Evolutionary conservation across 2,329 filamentous ascomycete genomes (phyloP), one percentile per base, ranked within the genome.

Genomic region (Diaporthe eres): DNA sequence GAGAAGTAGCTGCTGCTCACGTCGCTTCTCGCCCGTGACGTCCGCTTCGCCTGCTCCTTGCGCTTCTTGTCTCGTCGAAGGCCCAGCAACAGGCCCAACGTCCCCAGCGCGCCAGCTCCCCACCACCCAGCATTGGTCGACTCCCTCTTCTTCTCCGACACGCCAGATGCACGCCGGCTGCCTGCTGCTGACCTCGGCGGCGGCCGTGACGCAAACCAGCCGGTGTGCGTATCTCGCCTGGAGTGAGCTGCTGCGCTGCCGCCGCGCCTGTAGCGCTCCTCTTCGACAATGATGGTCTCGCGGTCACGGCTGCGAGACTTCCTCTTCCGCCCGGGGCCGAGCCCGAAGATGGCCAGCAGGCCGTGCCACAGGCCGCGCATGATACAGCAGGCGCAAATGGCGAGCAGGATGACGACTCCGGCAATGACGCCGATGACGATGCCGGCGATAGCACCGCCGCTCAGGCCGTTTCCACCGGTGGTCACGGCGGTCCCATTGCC

Each of bases 351-450:
- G 67, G 89, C 90, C 68, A 91, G 82, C 55, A 92, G 80, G 44
- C 86, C 88, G 77, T 90, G 87, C 88, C 91, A 93, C 58, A 92
- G 85, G 19, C 90, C 90, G 78, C 89, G 88, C 75, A 89, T 88
- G 76, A 92, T 92, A 86, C 93, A 94, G 88, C 92, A 95, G 85
- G 94, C 92, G 87, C 93, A 95, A 80, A 95, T 85, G 10, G 94
- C 88, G 6, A 93, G 85, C 31, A 96, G 89, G 3, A 96, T 86
- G 55, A 89, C 84, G 49, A 95, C 87, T 77, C 93, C 94, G 19
- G 89, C 89, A 67, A 96, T 87, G 15, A 91, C 90, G 77, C 94
- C 94, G 74, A 96, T 92, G 78, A 96, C 94, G 80, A 96, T 96
- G 76, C 94, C 94, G 22, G 94, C 94, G 80, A 96, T 96, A 76